phyloP scores from a whole-genome alignment of 164 flowering plant species.

The Stephania yunnanensis region DNA sequence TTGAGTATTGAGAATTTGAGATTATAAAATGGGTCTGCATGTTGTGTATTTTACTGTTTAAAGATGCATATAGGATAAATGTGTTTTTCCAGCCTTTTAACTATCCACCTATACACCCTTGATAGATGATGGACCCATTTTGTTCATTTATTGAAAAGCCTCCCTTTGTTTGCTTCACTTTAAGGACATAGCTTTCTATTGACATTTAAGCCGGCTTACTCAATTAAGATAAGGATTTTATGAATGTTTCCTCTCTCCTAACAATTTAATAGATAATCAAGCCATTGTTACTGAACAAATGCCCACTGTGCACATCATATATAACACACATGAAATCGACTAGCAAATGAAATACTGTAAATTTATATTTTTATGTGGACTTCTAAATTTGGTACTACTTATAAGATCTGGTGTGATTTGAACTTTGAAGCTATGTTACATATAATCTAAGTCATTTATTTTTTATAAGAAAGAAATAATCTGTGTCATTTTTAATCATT shows the following conservation, averaged over 20 bases:
- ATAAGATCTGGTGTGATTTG: neutral
- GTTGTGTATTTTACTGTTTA: neutral
- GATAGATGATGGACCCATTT: no score
- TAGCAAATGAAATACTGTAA: neutral
- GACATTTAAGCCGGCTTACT: no score
- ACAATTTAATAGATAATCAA: no score
- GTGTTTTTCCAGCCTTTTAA: neutral
- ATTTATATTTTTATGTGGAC: neutral
- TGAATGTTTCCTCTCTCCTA: no score
- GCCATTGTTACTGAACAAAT: no score
- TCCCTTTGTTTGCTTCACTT: no score
- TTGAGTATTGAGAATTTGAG: neutral
- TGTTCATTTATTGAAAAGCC: no score
- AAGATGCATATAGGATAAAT: neutral
- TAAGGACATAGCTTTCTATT: no score
- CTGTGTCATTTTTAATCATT: neutral
- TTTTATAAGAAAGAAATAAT: neutral
- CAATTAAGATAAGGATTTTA: no score
- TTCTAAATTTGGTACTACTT: neutral
- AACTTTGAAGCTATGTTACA: neutral
- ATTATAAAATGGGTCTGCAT: neutral
- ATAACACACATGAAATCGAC: no score
- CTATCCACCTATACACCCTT: no score
- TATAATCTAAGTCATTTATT: neutral
- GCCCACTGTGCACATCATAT: no score